Percentiles rank a stretch among this genome's conserved stretches.
These are phyloP conservation scores for Ogataea zsoltii DNA, from an alignment of 805 yeast species.

Conservation along the genomic window DNA sequence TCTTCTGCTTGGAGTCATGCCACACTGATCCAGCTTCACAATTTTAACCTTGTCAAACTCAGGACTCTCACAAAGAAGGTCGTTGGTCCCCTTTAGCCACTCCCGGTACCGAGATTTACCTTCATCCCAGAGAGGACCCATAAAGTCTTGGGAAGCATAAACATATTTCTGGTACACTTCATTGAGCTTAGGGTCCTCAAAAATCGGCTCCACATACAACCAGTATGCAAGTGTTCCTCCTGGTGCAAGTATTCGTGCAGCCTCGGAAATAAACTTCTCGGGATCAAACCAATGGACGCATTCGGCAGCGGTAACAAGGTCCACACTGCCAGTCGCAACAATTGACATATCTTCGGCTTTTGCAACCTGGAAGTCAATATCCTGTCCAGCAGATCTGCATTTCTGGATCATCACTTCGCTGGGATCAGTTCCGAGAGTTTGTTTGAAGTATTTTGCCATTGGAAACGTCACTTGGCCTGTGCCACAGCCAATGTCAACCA, in stretches of 20 bases:
- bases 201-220: conserved; percentile 72
- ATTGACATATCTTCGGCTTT: conserved; percentile 31
- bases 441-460: conserved; percentile 43
- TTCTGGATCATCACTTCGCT: conserved; percentile 55
- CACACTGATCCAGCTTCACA: conserved; percentile 17
- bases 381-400: conserved; percentile 33
- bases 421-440: conserved; percentile 63
- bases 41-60: conserved; percentile 32
- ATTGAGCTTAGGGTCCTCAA: conserved; percentile 51
- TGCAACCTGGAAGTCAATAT: conserved; percentile 24
- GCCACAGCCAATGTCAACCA: conserved; percentile 76
- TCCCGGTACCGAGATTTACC: conserved; percentile 45
- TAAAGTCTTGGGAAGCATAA: conserved; percentile 46
- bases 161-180: conserved; percentile 50
- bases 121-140: conserved; percentile 50
- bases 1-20: conserved; percentile 16
- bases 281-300: conserved; percentile 80
- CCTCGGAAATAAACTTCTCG: conserved; percentile 33
- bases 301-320: conserved; percentile 73
- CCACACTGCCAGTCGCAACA: conserved; percentile 40
- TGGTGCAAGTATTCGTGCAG: conserved; percentile 50
- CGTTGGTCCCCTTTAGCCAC: conserved; percentile 13
- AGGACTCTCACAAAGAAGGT: conserved; percentile 18
- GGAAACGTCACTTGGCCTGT: conserved; percentile 72
- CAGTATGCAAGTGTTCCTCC: conserved; percentile 72